A percentile compares a stretch with the other conserved stretches of the same genome.
phyloP scores from a whole-genome alignment of 2,329 filamentous ascomycete species.

The Diaporthe citriasiana region DNA sequence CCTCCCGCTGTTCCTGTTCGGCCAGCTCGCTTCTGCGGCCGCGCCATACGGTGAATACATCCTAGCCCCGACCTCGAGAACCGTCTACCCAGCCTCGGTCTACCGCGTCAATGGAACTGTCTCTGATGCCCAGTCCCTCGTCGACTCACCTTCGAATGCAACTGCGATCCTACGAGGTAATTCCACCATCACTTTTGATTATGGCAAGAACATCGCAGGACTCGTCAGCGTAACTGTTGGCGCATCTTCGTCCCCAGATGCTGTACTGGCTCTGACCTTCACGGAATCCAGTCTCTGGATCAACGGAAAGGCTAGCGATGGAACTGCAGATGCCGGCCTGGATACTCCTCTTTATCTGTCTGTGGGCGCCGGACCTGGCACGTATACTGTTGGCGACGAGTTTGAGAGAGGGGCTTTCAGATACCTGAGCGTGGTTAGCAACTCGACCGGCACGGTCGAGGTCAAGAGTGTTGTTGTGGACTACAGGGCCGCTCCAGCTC shows the following conservation, averaged over 20 bases:
- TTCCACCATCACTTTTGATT: conserved; percentile 56
- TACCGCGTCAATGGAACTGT: conserved; percentile 43
- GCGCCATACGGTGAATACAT: conserved; percentile 44
- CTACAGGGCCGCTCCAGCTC: conserved; percentile 56
- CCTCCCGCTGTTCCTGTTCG: background rate
- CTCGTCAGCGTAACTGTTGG: conserved; percentile 53
- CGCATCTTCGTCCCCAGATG: conserved; percentile 45
- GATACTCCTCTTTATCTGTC: conserved; percentile 38
- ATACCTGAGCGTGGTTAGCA: conserved; percentile 53
- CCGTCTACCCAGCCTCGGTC: conserved; percentile 40
- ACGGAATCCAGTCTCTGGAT: conserved; percentile 62
- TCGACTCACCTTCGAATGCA: conserved; percentile 42
- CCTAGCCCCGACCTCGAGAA: conserved; percentile 43
- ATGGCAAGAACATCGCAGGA: conserved; percentile 56
- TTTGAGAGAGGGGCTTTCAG: conserved; percentile 56
- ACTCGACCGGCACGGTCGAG: conserved; percentile 48
- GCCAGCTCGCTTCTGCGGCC: conserved; percentile 19
- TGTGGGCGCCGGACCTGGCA: conserved; percentile 36
- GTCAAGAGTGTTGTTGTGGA: conserved; percentile 55
- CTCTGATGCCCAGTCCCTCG: conserved; percentile 42
- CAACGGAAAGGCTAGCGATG: conserved; percentile 59
- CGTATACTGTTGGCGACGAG: conserved; percentile 48
- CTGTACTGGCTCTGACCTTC: conserved; percentile 55
- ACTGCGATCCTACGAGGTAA: conserved; percentile 24
- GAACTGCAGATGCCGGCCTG: conserved; percentile 41